These are phyloP conservation scores for Globisporangium lucens DNA, from an alignment of 352 stramenopile genomes.

Conservation along the genomic window DNA sequence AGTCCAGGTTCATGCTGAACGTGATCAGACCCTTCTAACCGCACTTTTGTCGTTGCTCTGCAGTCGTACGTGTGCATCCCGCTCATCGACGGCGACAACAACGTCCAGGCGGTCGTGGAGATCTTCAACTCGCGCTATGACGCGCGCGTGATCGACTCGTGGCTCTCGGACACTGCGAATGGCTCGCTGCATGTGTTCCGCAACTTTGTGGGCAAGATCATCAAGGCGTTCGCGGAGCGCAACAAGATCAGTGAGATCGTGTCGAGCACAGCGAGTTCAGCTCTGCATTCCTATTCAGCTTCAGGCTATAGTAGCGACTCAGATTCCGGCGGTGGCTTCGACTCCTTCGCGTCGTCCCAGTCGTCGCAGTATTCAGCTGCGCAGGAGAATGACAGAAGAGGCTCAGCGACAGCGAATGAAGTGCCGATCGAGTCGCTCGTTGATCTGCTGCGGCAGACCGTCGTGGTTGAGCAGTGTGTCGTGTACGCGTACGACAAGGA, in stretches of 20 bases:
- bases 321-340: background rate
- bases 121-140: constrained; percentile 67
- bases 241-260: constrained; percentile 30
- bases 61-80: constrained; percentile 68
- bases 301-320: background rate
- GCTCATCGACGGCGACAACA: constrained; percentile 51
- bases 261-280: constrained; percentile 8
- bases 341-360: background rate
- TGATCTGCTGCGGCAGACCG: constrained; percentile 46
- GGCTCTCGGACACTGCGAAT: constrained; percentile 33
- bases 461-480: constrained; percentile 50
- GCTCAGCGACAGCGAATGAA: constrained; percentile 20
- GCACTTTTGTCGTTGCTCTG: background rate
- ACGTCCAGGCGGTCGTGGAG: constrained; percentile 57
- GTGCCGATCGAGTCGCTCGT: constrained; percentile 39
- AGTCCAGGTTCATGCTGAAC: background rate
- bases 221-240: constrained; percentile 43
- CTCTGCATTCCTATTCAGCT: background rate
- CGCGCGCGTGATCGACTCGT: constrained; percentile 31
- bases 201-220: constrained; percentile 52
- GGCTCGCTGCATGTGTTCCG: constrained; percentile 61
- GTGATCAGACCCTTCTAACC: background rate
- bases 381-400: background rate
- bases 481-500: constrained; percentile 61
- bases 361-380: background rate